phyloP scores from a whole-genome alignment of 2,329 filamentous ascomycete genomes.

The Apiospora koreana region DNA sequence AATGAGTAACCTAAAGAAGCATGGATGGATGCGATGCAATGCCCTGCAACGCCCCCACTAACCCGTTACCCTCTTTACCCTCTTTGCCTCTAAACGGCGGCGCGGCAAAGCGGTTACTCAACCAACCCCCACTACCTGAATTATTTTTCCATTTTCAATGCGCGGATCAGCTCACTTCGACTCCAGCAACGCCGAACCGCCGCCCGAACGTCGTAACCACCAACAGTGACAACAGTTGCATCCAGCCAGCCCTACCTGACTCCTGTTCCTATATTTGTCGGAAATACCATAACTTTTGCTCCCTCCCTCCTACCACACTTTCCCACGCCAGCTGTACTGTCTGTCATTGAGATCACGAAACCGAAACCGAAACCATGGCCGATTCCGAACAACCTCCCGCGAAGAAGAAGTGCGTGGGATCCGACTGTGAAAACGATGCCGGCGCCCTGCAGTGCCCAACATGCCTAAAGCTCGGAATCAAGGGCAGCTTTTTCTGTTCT shows the following conservation, averaged over 20 bases:
- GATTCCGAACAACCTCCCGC: constrained; percentile 46
- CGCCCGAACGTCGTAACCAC: neutral
- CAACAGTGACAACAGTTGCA: neutral
- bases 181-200: neutral
- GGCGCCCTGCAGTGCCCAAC: constrained; percentile 89
- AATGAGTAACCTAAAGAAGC: too few species aligned
- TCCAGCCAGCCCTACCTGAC: neutral
- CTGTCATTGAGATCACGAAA: neutral
- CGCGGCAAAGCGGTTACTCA: neutral
- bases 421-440: constrained; percentile 84
- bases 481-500: constrained; percentile 94
- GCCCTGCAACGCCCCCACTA: too few species aligned
- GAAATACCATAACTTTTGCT: neutral
- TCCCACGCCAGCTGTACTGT: neutral
- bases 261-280: neutral
- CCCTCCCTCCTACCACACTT: neutral
- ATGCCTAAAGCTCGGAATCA: constrained; percentile 83
- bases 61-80: too few species aligned
- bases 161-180: constrained; percentile 1
- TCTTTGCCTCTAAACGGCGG: too few species aligned
- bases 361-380: constrained; percentile 36
- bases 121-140: constrained; percentile 7
- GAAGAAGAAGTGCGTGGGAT: constrained; percentile 75
- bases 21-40: too few species aligned
- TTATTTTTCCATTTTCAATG: constrained; percentile 3